Percentiles rank a stretch among this genome's conserved stretches.
These are phyloP conservation scores for Epichloe baconii DNA, from an alignment of 2,329 filamentous ascomycete species.

Conservation along the genomic window DNA sequence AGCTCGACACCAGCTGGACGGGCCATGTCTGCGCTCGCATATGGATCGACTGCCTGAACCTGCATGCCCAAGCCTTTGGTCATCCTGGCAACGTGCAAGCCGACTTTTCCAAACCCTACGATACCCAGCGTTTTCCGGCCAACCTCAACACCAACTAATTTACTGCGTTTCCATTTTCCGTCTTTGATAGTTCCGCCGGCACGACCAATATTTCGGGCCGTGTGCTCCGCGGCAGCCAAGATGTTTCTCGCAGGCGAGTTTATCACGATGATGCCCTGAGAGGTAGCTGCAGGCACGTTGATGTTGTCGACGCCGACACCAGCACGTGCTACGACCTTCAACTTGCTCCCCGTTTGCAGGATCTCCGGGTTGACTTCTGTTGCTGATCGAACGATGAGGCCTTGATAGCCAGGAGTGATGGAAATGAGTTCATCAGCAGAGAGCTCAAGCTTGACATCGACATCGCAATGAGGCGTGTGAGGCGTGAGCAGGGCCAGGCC, in stretches of 20 bases:
- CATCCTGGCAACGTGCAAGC: slow-evolving; percentile 66
- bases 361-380: slow-evolving; percentile 64
- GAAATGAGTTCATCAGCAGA: slow-evolving; percentile 47
- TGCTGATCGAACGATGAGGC: slow-evolving; percentile 67
- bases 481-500: slow-evolving; percentile 55
- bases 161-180: slow-evolving; percentile 37
- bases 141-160: slow-evolving; percentile 64
- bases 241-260: no score
- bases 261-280: no score
- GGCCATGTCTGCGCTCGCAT: slow-evolving; percentile 61
- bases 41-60: slow-evolving; percentile 67
- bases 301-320: slow-evolving; percentile 44
- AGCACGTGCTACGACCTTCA: slow-evolving; percentile 68
- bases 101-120: slow-evolving; percentile 72
- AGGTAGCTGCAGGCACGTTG: no score
- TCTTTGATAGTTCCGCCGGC: no score
- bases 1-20: slow-evolving; percentile 53
- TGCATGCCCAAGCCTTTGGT: no score
- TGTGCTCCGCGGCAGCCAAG: no score
- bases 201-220: no score
- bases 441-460: slow-evolving; percentile 53
- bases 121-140: slow-evolving; percentile 66
- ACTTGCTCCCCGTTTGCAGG: slow-evolving; percentile 49
- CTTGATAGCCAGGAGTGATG: slow-evolving; percentile 61
- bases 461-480: slow-evolving; percentile 49